Base-by-base conservation (phyloP, 1,284 basidiomycete genomes). In the Cutaneotrichosporon sp. region DNA sequence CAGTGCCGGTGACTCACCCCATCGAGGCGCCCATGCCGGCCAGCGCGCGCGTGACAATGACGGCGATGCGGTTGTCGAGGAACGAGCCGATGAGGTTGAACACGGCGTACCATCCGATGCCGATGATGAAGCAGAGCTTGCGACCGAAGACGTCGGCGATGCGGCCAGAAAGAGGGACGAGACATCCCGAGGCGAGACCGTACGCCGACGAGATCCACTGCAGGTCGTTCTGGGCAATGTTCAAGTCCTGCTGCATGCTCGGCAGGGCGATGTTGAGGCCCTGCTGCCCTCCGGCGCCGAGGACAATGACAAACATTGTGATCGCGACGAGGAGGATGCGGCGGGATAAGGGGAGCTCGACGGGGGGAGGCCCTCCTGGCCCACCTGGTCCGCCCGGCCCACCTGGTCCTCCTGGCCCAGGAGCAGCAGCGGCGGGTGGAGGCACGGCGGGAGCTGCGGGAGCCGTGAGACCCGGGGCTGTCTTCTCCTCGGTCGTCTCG, bases 101-200 rank as follows among this genome's bases (percentile, higher is more conserved):
- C 31, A 69, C 46, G 8, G 68, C 64, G 36, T 76, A 76, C 65
- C 72, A 75, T 6, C 54, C 42, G 60, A 76, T 74, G 24, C 79
- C 78, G 29, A 56, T 36, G 38, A 76, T 59, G 57, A 75, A 79
- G 34, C 75, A 68, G 7, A 54, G 33, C 29, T 69, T 67, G 27
- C 74, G 69, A 3, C 77, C 77, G 43, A 73, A 72, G 25, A 75
- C 67, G 58, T 80, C 78, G 1, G 78, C 76, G 51, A 80, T 65
- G 1, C 69, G 72, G 11, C 78, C 78, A 1, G 64, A 58, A 1
- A 78, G 69, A 31, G 78, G 72, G 22, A 79, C 65, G 51, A 79
- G 67, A 20, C 76, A 72, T 25, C 74, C 78, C 11, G 69, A 72
- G 43, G 73, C 68, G 20, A 80, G 69, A 5, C 72, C 67, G 57